phyloP scores from a whole-genome alignment of 2,329 filamentous ascomycete species.

The Phaeosphaeria sp. region DNA sequence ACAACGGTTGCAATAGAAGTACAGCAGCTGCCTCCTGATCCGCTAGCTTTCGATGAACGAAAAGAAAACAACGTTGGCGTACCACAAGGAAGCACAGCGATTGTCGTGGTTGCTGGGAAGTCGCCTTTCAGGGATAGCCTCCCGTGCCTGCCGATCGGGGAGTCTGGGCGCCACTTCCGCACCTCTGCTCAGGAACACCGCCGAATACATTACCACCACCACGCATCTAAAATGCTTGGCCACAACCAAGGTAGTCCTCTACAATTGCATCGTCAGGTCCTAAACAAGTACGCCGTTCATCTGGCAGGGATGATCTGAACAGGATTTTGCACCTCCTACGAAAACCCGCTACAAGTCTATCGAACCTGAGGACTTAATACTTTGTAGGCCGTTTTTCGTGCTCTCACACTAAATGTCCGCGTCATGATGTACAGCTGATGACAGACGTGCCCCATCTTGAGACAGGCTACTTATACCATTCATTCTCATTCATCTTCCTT shows the following conservation, averaged over 20 bases:
- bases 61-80: neutral
- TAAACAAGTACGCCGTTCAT: neutral
- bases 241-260: neutral
- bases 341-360: neutral
- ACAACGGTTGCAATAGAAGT: neutral
- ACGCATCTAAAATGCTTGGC: neutral
- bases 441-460: neutral
- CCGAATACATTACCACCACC: neutral
- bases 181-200: neutral
- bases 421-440: neutral
- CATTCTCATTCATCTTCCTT: neutral
- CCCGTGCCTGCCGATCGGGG: conserved; percentile 20
- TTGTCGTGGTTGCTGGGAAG: conserved; percentile 19
- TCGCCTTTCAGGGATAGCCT: conserved; percentile 12
- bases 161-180: conserved; percentile 11
- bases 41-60: neutral
- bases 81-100: conserved; percentile 5
- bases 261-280: neutral
- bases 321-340: neutral
- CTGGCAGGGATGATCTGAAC: neutral
- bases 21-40: neutral
- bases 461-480: neutral
- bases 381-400: neutral
- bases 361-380: neutral
- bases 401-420: neutral